These are phyloP conservation scores for Pseudonitzschia delicatissima DNA, from an alignment of 108 stramenopile species.

Conservation along the genomic window DNA sequence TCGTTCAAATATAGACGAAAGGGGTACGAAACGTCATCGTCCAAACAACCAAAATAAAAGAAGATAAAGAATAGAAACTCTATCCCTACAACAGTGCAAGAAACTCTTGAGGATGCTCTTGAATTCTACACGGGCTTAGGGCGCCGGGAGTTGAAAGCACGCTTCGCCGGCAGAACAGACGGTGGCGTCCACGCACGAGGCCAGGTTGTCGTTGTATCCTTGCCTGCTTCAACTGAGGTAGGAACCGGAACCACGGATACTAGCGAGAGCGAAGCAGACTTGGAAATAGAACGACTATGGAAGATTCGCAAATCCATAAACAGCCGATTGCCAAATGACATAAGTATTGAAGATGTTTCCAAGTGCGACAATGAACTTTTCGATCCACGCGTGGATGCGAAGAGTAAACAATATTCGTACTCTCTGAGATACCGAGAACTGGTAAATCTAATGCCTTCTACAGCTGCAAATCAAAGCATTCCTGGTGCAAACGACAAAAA, in stretches of 20 bases:
- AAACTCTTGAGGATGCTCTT: conserved; percentile 62
- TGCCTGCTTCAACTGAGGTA: conserved; percentile 32
- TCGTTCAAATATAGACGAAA: background rate
- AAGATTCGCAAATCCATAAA: conserved; percentile 63
- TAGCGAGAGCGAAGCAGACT: background rate
- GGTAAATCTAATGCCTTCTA: conserved; percentile 19
- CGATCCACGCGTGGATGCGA: conserved; percentile 62
- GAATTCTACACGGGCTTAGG: conserved; percentile 22
- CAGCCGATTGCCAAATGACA: conserved; percentile 69
- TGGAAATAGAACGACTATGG: conserved; percentile 36
- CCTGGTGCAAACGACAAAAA: background rate
- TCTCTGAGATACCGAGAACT: conserved; percentile 48
- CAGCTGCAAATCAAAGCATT: background rate
- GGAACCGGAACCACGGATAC: background rate
- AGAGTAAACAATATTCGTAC: conserved; percentile 67
- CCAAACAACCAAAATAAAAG: conserved; percentile 18
- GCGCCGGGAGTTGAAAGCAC: conserved; percentile 38
- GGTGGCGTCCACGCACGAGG: conserved; percentile 79
- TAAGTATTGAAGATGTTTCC: conserved; percentile 48
- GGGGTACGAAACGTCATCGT: background rate
- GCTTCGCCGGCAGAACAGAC: conserved; percentile 76
- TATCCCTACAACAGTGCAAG: conserved; percentile 57
- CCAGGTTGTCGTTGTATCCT: conserved; percentile 70
- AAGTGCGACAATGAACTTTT: conserved; percentile 36
- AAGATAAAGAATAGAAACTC: conserved; percentile 16